Evolutionary conservation across 1,139 yeast species (phyloP).

Genomic region (Saccharomyces hybrid): DNA sequence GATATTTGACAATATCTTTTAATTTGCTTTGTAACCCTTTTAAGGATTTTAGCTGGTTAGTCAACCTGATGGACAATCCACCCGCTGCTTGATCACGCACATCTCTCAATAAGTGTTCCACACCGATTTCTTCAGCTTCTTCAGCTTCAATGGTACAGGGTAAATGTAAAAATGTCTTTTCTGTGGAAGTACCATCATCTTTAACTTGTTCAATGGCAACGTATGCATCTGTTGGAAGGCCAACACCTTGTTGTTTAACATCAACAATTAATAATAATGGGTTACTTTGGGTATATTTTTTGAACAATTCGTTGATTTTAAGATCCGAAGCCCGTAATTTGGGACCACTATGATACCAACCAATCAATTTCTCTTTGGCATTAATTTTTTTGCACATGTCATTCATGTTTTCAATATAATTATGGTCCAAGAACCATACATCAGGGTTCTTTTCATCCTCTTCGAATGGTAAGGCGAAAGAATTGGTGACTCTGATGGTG

Average conservation of each 20-base stretch:
- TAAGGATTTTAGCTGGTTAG: slow-evolving; percentile 82
- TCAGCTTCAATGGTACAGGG: slow-evolving; percentile 94
- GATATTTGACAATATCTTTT: slow-evolving; percentile 68
- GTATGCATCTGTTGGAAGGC: slow-evolving; percentile 94
- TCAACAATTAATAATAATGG: slow-evolving; percentile 89
- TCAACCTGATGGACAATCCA: slow-evolving; percentile 72
- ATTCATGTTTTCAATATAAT: slow-evolving; percentile 91
- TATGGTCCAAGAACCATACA: slow-evolving; percentile 98
- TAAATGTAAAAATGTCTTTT: slow-evolving; percentile 85
- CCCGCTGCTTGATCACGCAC: slow-evolving; percentile 97
- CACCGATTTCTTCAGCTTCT: slow-evolving; percentile 98
- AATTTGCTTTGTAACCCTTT: slow-evolving; percentile 80
- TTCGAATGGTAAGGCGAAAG: slow-evolving; percentile 89
- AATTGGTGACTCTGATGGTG: slow-evolving; percentile 59
- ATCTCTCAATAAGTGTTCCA: slow-evolving; percentile 89
- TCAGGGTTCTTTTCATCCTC: slow-evolving; percentile 87
- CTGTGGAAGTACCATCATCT: slow-evolving; percentile 93
- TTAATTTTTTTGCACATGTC: slow-evolving; percentile 97
- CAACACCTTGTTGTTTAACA: slow-evolving; percentile 73
- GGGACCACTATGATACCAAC: slow-evolving; percentile 99
- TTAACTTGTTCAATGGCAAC: slow-evolving; percentile 90
- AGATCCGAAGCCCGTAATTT: slow-evolving; percentile 81
- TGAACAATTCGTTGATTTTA: slow-evolving; percentile 83
- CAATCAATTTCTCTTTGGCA: slow-evolving; percentile 90
- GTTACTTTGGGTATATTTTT: slow-evolving; percentile 55